Base-by-base conservation (phyloP, 1,284 basidiomycete species). In the Leucoagaricus sp. region DNA sequence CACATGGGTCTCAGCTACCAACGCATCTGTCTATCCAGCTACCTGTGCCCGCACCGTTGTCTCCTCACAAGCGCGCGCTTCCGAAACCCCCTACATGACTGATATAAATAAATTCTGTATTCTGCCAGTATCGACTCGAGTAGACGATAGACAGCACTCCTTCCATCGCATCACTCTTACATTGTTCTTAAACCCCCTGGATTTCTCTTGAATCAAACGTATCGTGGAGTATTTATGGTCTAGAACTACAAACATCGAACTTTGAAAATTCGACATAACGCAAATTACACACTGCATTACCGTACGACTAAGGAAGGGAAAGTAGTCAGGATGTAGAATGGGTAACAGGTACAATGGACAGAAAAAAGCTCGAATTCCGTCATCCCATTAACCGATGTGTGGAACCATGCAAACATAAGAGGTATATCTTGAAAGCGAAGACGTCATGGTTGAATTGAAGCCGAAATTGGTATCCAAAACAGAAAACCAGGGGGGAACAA, bases 241-340 rank as follows among this genome's bases (percentile, higher is more conserved):
- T 49, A 42, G n/a, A 40, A 26, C 13, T 55, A 55, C 53, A 55
- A 29, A 55, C 38, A 48, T 49, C 53, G 38, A 33, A 29, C 38
- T 49, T 33, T 2, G 41, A 4, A 28, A 40, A 31, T 54, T 23
- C 46, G 53, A 55, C 53, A 42, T 41, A 19, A 29, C 15, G 38
- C 29, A 36, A 23, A 55, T 55, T 55, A 55, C 53, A 55, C 25
- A 33, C 36, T 49, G 53, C 12, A 42, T 49, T 55, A 55, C 38
- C 15, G 46, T 55, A 55, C 38, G 36, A 55, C 29, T 25, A 41
- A 41, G 34, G 38, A 34, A 25, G 21, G n/a, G 25, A 13, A 54
- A 17, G 33, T 29, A 47, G 5, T 21, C 23, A 49, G 21, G 31
- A 23, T 17, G 36, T 48, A 33, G 40, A 42, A 33, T 44, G 50